phyloP scores from a whole-genome alignment of 1,139 yeast genomes.

The Pneumocystis carinii region DNA sequence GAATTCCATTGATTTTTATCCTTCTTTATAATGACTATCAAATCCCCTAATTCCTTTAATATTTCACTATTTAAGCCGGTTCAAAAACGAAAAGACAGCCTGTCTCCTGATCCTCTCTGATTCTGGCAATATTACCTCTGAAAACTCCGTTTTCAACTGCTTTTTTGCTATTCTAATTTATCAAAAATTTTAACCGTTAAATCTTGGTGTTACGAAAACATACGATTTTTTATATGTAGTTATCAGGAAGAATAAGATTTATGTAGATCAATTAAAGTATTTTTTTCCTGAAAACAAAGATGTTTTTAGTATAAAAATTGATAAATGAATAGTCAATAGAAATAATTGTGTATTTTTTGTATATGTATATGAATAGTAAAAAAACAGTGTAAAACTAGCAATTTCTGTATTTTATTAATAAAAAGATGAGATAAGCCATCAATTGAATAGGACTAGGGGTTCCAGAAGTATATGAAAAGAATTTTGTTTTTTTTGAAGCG shows the following conservation, averaged over 20 bases:
- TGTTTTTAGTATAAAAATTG: background rate
- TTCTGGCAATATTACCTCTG: background rate
- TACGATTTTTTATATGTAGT: background rate
- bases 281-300: too few relatives aligned
- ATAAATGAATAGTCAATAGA: background rate
- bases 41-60: background rate
- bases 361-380: background rate
- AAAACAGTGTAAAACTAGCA: background rate
- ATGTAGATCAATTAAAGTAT: too few relatives aligned
- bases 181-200: background rate
- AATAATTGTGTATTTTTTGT: background rate
- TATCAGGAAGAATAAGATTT: background rate
- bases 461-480: too few relatives aligned
- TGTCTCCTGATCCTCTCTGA: too few relatives aligned
- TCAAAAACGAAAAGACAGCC: background rate
- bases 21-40: background rate
- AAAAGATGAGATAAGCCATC: background rate
- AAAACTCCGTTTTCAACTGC: background rate
- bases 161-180: background rate
- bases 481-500: too few relatives aligned
- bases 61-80: background rate
- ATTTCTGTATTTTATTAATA: background rate
- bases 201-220: background rate
- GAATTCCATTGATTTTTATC: background rate
- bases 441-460: too few relatives aligned